Evolutionary conservation across 768 basidiomycete genomes (phyloP).

Genomic region (Leccinellum rugosiceps): DNA sequence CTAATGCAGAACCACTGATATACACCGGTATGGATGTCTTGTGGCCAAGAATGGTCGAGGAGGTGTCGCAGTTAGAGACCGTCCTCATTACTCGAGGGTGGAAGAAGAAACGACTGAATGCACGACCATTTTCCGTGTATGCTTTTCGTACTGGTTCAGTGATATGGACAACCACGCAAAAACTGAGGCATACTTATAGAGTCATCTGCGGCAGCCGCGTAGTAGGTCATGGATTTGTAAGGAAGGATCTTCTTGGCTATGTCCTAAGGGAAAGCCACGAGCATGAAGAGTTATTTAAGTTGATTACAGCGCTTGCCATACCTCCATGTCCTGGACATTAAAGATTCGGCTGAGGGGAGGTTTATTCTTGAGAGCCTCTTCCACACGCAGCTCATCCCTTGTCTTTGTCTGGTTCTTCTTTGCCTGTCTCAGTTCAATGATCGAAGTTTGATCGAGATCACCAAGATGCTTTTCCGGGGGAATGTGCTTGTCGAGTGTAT

Average conservation of each 20-base stretch:
- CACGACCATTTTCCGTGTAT: conserved; percentile 64
- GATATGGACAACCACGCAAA: conserved; percentile 10
- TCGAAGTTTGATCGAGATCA: conserved; percentile 47
- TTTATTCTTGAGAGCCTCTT: conserved; percentile 54
- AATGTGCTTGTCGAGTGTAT: conserved; percentile 71
- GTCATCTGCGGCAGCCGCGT: conserved; percentile 84
- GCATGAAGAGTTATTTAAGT: background rate
- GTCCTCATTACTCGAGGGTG: conserved; percentile 74
- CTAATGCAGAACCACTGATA: conserved; percentile 78
- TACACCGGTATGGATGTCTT: conserved; percentile 75
- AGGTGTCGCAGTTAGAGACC: conserved; percentile 63
- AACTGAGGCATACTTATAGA: conserved; percentile 56
- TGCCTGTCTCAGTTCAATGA: conserved; percentile 35
- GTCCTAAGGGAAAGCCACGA: conserved; percentile 36
- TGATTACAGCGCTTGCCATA: conserved; percentile 18
- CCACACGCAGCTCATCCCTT: conserved; percentile 67
- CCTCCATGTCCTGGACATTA: conserved; percentile 82
- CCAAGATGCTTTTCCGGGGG: conserved; percentile 73
- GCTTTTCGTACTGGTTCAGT: conserved; percentile 38
- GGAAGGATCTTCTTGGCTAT: conserved; percentile 72
- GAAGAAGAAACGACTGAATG: conserved; percentile 85
- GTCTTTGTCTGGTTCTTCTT: conserved; percentile 49
- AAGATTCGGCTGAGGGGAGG: conserved; percentile 70
- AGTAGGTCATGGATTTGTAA: conserved; percentile 77
- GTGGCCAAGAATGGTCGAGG: conserved; percentile 71